phyloP scores from a whole-genome alignment of 192 early-diverging fungal genomes.

The Rhizophagus sp. region DNA sequence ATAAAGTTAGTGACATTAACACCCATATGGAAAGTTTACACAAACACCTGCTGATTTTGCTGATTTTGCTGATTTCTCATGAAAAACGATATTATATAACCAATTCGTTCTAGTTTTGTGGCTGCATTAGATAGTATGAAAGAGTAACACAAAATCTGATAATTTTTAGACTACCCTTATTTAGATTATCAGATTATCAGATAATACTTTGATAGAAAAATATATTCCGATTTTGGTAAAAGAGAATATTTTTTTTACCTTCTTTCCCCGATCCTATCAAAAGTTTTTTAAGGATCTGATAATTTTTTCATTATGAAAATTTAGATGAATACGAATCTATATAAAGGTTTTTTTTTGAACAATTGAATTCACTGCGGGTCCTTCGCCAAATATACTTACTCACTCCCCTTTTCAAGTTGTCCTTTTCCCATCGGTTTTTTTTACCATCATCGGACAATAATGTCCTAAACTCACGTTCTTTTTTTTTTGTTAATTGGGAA shows the following conservation, averaged over 20 bases:
- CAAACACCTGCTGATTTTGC: too few relatives aligned
- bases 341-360: background rate
- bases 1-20: too few relatives aligned
- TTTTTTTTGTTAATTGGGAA: too few relatives aligned
- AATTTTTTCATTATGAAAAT: background rate
- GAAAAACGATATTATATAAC: too few relatives aligned
- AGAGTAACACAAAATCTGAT: too few relatives aligned
- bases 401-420: background rate
- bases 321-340: background rate
- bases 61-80: too few relatives aligned
- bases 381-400: background rate
- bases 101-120: too few relatives aligned
- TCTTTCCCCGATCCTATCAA: background rate
- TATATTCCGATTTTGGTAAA: background rate
- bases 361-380: background rate
- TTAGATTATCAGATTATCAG: background rate
- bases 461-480: too few relatives aligned
- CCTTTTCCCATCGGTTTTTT: background rate
- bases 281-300: background rate
- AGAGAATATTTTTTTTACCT: background rate
- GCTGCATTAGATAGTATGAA: too few relatives aligned
- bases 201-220: background rate
- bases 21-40: too few relatives aligned
- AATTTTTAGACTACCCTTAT: background rate
- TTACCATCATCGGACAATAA: background rate